Evolutionary conservation across 176 grass and related monocot genomes (phyloP), one percentile per base, ranked within the genome.

Genomic region (Aechmea fasciata): DNA sequence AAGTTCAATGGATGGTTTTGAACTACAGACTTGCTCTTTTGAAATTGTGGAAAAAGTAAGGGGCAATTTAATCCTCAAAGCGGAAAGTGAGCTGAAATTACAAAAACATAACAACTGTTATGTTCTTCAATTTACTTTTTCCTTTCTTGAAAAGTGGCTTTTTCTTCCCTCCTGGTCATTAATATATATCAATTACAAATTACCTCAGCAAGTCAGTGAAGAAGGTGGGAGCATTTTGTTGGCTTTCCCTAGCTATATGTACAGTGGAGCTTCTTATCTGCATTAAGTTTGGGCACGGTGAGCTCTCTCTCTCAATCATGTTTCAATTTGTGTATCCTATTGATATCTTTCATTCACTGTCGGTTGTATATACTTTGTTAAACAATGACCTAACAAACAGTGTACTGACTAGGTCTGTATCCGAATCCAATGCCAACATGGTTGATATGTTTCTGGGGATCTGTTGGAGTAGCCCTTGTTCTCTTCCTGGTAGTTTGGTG

Each of bases 141-240:
- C 25, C 25, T 26, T 26, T 26, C 2, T 26, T 26, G 25, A 1
- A 26, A 26, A 26, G 25, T 26, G 2, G 25, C 1, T 26, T 26
- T 26, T 61, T 59, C 0, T 59, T 61, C 11, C 67, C 13, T 64
- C 75, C 63, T 15, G 55, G 19, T 59, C 15, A 20, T 19, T 59
- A 22, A 61, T 19, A 24, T 8, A 52, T 26, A 63, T 22, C 12
- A 11, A 1, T 25, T 50, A 52, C 48, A 28, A 72, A 70, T 77
- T 2, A 72, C 85, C 91, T 66, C 87, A 99, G 94, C 65, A 93
- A 85, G 72, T 82, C 82, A 7, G 81, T 88, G 62, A 99, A 97
- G 79, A 97, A 99, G 78, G 94, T 99, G 25, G 94, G 94, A 51
- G 88, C 89, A 61, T 99, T 99, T 23, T 99, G 94, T 57, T 99